Base-by-base conservation (phyloP, 345 rosid genomes). In the Cardamine resedifolia region DNA sequence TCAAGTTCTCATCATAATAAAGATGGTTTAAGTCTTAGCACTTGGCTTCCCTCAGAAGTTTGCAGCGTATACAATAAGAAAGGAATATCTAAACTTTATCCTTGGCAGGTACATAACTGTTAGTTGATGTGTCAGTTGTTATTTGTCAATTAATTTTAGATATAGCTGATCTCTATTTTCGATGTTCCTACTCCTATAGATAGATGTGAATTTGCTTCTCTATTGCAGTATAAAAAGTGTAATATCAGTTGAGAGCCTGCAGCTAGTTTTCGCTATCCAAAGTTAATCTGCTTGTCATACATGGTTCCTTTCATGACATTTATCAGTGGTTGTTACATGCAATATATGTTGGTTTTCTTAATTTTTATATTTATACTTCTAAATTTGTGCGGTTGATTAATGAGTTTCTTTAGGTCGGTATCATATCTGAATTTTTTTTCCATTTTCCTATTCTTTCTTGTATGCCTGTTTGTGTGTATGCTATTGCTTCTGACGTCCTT, bases 21-120 rank as follows among this genome's bases (percentile, higher is more conserved):
- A 75, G 94, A 84, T 62, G 71, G 58, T 61, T 73, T 87, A 57
- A 83, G 79, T 58, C 82, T 91, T 34, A 80, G 78, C 82, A 79
- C 77, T 57, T 94, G 97, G 98, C 98, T 94, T 83, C 97, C 97
- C 72, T 62, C 78, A 60, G 91, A 88, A 71, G 81, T 91, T 74
- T 89, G 96, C 84, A 76, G 67, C 75, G 76, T 81, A 64, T 94
- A 91, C 81, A 83, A 78, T 72, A 91, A 79, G 81, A 94, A 64
- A 84, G 97, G 97, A 79, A 89, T 94, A 63, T 84, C 83, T 52
- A 85, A 88, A 83, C 81, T 94, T 31, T 89, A 94, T 80, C 85
- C 88, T 49, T 94, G 98, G 98, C 97, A 94, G 98, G 98, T 94
- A 84, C 36, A 18, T 66, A 58, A 52, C 7, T 71, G 11, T 56